A percentile compares a stretch with the other conserved stretches of the same genome.
These are phyloP conservation scores for Naganishia onofrii DNA, from an alignment of 768 basidiomycete genomes.

Conservation along the genomic window DNA sequence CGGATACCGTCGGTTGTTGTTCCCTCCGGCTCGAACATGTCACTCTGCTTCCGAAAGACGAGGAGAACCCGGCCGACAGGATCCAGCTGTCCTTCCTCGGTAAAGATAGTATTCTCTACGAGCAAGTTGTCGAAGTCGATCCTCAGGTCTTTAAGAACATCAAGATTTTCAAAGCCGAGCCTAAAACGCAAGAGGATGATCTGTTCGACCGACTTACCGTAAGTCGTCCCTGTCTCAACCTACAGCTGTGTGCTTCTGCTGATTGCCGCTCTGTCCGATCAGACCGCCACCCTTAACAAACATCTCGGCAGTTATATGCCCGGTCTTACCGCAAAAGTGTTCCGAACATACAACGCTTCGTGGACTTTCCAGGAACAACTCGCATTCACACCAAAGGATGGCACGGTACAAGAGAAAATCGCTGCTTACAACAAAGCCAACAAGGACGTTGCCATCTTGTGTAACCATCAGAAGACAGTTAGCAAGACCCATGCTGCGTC, in stretches of 20 bases:
- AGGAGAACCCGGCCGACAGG: conserved; percentile 37
- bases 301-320: conserved; percentile 92
- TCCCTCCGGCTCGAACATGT: conserved; percentile 96
- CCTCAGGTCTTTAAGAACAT: conserved; percentile 96
- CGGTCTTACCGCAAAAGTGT: conserved; percentile 96
- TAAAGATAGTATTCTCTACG: conserved; percentile 98
- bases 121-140: conserved; percentile 76
- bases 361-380: conserved; percentile 89
- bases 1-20: conserved; percentile 98
- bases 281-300: conserved; percentile 85
- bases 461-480: conserved; percentile 96
- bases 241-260: conserved; percentile 5
- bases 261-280: conserved; percentile 21
- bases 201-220: conserved; percentile 94
- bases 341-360: conserved; percentile 99
- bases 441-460: conserved; percentile 91
- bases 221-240: conserved; percentile 44
- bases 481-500: conserved; percentile 89
- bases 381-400: conserved; percentile 68
- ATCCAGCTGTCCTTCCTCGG: conserved; percentile 96
- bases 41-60: conserved; percentile 81
- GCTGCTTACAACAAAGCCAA: conserved; percentile 97
- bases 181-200: conserved; percentile 80
- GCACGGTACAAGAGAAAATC: conserved; percentile 87
- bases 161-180: conserved; percentile 84